Evolutionary conservation across 352 stramenopile species (phyloP).

Genomic region (Globisporangium spinosum): DNA sequence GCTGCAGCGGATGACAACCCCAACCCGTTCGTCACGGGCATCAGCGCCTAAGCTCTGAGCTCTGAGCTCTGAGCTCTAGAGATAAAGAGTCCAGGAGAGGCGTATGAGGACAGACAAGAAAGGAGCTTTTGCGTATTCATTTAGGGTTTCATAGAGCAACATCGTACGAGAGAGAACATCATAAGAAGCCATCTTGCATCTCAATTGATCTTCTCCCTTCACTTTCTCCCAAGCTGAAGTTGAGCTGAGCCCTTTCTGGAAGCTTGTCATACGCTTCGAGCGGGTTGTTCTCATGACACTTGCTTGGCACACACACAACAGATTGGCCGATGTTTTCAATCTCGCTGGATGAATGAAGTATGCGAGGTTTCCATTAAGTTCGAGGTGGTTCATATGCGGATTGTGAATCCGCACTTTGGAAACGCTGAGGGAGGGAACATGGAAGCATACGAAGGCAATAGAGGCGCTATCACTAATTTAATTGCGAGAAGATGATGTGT

Average conservation of each 20-base stretch:
- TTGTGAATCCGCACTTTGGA: background rate
- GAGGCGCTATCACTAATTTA: background rate
- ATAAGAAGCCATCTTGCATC: background rate
- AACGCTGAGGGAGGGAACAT: background rate
- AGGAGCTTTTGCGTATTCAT: background rate
- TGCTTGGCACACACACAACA: too few species aligned
- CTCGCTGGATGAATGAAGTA: background rate
- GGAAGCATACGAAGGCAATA: background rate
- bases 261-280: too few species aligned
- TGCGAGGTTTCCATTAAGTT: background rate
- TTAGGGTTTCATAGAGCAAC: background rate
- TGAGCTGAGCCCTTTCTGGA: too few species aligned
- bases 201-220: background rate
- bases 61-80: background rate
- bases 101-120: background rate
- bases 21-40: constrained; percentile 19
- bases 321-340: background rate
- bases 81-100: background rate
- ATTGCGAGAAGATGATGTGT: background rate
- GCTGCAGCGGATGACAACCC: constrained; percentile 9
- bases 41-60: constrained; percentile 13
- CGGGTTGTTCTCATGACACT: too few species aligned
- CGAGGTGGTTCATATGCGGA: background rate
- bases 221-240: background rate
- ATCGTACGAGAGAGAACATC: background rate